Evolutionary conservation across 495 filamentous ascomycete species (phyloP), one percentile per base, ranked within the genome.

Genomic region (Penicillium simplicissimum): DNA sequence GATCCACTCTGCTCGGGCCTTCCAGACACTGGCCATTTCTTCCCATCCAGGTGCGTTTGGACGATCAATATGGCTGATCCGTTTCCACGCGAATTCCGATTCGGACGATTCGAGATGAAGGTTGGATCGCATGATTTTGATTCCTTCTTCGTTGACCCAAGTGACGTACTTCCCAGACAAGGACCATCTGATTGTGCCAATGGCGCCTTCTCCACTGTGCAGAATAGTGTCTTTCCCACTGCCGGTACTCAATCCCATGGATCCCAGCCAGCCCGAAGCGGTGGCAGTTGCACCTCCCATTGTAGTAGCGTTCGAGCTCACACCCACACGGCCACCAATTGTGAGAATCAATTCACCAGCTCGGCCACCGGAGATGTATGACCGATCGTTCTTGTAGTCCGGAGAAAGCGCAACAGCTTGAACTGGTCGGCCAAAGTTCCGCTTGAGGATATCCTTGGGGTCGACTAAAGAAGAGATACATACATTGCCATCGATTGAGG

Each of bases 111-210:
- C 91, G 4, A 97, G 81, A 57, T 92, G 84, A 25, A 97, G 73
- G 68, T 93, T 93, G 4, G 90, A 91, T 47, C 95, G 84, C 95
- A 98, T 98, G 52, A 98, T 92, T 72, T 96, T 97, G 68, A 97
- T 93, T 1, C 95, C 95, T 66, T 94, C 88, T 73, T 98, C 95
- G 66, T 97, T 98, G 23, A 95, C 81, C 95, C 95, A 98, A 0
- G 85, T 89, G 3, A 98, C 90, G 71, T 90, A 97, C 77, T 89
- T 90, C 1, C 95, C 94, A 1, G 92, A 92, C 57, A 91, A 69
- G 0, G 92, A 97, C 92, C 93, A 98, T 71, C 93, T 90, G 60
- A 98, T 92, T 7, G 89, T 90, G 64, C 86, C 90, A 60, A 98
- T 96, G 8, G 86, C 84, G 8, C 95, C 95, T 75, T 98, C 96